Evolutionary conservation across 2,329 filamentous ascomycete genomes (phyloP).

Genomic region (Diaporthe batatas): DNA sequence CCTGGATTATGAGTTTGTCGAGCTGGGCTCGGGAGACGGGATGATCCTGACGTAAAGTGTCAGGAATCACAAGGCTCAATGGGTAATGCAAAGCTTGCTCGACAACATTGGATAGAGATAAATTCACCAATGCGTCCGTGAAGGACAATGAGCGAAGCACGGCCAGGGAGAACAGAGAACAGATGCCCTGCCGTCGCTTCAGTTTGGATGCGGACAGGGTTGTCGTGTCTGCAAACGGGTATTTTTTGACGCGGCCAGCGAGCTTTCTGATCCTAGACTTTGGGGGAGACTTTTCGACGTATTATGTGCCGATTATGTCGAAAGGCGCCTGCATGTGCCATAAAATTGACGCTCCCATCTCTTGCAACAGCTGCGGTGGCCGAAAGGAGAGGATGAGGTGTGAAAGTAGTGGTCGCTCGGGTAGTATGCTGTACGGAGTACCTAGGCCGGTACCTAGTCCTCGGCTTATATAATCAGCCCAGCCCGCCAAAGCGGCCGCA

Average conservation of each 20-base stretch:
- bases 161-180: neutral
- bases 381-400: constrained; percentile 4
- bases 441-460: too few relatives aligned
- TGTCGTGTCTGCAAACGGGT: constrained; percentile 14
- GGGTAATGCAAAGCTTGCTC: neutral
- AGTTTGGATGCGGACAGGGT: constrained; percentile 2
- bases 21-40: constrained; percentile 69
- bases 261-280: neutral
- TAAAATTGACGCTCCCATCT: neutral
- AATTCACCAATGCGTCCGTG: neutral
- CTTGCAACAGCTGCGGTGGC: neutral
- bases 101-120: neutral
- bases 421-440: too few relatives aligned
- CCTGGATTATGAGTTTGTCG: constrained; percentile 61
- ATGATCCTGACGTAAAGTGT: constrained; percentile 59
- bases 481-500: neutral
- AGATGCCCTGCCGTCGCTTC: neutral
- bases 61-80: neutral
- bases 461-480: neutral
- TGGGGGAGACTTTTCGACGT: neutral
- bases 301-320: neutral
- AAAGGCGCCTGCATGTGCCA: neutral
- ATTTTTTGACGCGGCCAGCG: neutral
- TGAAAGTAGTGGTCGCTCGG: neutral
- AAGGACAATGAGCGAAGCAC: neutral